Evolutionary conservation across 2,329 filamentous ascomycete species (phyloP).

Genomic region (Biscogniauxia sp.): DNA sequence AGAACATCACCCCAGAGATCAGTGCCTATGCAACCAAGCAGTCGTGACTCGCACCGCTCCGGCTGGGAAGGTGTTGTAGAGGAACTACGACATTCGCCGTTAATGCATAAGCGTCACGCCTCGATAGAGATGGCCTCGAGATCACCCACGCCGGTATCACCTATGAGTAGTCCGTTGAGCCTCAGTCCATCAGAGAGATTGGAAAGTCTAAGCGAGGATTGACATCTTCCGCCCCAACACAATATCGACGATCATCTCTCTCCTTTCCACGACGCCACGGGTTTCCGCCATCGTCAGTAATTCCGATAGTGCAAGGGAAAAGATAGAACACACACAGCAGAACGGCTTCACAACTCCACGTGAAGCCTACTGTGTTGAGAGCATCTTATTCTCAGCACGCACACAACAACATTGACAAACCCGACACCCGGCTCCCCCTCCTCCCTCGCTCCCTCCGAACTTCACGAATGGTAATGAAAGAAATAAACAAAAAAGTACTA

Average conservation of each 20-base stretch:
- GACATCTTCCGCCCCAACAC: too few relatives aligned
- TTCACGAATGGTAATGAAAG: not conserved
- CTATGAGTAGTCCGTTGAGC: conserved; percentile 24
- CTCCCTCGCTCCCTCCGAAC: too few relatives aligned
- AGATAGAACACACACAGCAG: too few relatives aligned
- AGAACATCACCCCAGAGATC: conserved; percentile 51
- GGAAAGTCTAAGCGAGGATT: not conserved
- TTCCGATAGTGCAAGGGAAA: conserved; percentile 2
- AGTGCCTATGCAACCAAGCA: conserved; percentile 53
- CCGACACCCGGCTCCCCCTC: too few relatives aligned
- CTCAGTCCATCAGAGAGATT: conserved; percentile 9
- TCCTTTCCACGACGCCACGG: too few relatives aligned
- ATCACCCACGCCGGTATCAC: conserved; percentile 35
- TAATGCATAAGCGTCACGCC: conserved; percentile 61
- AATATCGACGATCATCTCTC: too few relatives aligned
- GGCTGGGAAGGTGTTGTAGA: conserved; percentile 64
- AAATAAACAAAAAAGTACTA: not conserved
- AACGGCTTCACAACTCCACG: too few relatives aligned
- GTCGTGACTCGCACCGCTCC: conserved; percentile 49
- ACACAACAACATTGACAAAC: too few relatives aligned
- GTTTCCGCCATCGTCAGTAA: too few relatives aligned
- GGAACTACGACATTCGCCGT: conserved; percentile 59
- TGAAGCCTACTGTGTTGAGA: too few relatives aligned
- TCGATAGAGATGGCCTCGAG: conserved; percentile 60
- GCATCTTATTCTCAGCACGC: too few relatives aligned